A percentile compares a stretch with the other conserved stretches of the same genome.
Evolutionary conservation across 108 stramenopile species (phyloP).

Genomic region (Nannochloropsis oceanica): DNA sequence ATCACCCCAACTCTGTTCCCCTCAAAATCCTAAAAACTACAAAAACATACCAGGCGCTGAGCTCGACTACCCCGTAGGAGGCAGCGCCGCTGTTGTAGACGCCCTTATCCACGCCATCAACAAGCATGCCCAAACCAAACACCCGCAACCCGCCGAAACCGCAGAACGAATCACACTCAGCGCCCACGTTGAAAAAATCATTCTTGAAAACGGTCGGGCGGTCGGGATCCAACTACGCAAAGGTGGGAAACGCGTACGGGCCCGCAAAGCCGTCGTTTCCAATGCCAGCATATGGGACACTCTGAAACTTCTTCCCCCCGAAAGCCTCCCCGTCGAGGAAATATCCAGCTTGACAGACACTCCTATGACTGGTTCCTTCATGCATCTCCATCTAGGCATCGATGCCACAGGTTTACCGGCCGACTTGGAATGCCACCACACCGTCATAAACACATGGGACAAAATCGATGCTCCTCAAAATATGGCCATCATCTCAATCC

Average conservation of each 20-base stretch:
- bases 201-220: conserved; percentile 55
- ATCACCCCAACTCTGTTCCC: too few relatives aligned
- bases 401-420: conserved; percentile 52
- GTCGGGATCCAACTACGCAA: conserved; percentile 45
- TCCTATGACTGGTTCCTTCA: conserved; percentile 48
- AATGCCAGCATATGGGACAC: conserved; percentile 70
- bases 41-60: conserved; percentile 45
- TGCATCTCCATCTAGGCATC: conserved; percentile 81
- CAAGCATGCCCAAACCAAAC: conserved; percentile 19
- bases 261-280: conserved; percentile 64
- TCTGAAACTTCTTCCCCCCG: conserved; percentile 46
- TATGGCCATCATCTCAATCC: conserved; percentile 63
- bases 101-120: conserved; percentile 59
- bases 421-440: conserved; percentile 83
- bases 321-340: background rate
- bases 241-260: conserved; percentile 42
- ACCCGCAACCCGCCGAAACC: background rate
- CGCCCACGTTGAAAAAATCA: conserved; percentile 39
- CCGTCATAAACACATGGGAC: conserved; percentile 71
- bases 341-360: background rate
- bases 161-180: background rate
- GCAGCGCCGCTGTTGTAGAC: conserved; percentile 57
- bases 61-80: conserved; percentile 68
- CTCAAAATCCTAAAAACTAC: too few relatives aligned
- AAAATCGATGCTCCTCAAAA: conserved; percentile 69